These are phyloP conservation scores for Magnaporthales sp. DNA, from an alignment of 2,329 filamentous ascomycete species.

Conservation along the genomic window DNA sequence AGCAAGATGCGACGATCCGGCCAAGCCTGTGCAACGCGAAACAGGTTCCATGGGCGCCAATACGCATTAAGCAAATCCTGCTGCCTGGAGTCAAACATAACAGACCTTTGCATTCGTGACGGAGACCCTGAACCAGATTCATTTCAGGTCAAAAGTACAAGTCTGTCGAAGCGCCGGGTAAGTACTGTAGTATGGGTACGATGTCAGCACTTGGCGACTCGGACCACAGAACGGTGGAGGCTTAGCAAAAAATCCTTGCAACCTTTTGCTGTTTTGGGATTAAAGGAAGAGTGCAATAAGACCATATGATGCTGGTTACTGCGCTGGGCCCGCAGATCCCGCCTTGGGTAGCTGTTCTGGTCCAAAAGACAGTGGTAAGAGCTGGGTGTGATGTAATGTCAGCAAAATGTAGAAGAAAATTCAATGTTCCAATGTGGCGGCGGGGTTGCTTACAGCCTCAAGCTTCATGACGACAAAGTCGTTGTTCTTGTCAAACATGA, in stretches of 20 bases:
- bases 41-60: neutral
- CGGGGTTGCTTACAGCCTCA: slow-evolving; percentile 42
- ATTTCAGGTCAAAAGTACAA: neutral
- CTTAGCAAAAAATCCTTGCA: neutral
- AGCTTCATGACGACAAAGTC: slow-evolving; percentile 63
- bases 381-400: slow-evolving; percentile 27
- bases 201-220: neutral
- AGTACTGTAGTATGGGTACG: neutral
- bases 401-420: neutral
- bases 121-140: neutral
- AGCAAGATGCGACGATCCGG: too few species aligned
- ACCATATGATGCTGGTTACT: neutral
- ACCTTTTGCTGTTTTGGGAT: too few species aligned
- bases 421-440: slow-evolving; percentile 1
- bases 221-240: neutral
- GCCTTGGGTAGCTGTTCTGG: slow-evolving; percentile 42
- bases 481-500: slow-evolving; percentile 86
- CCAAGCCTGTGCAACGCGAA: neutral
- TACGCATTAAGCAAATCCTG: neutral
- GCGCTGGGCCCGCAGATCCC: neutral
- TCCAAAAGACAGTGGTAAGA: slow-evolving; percentile 61
- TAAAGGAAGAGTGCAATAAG: neutral
- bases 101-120: neutral
- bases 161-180: neutral
- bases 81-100: neutral